phyloP scores from a whole-genome alignment of 169 alveolate genomes.

The Plasmodium vinckei region DNA sequence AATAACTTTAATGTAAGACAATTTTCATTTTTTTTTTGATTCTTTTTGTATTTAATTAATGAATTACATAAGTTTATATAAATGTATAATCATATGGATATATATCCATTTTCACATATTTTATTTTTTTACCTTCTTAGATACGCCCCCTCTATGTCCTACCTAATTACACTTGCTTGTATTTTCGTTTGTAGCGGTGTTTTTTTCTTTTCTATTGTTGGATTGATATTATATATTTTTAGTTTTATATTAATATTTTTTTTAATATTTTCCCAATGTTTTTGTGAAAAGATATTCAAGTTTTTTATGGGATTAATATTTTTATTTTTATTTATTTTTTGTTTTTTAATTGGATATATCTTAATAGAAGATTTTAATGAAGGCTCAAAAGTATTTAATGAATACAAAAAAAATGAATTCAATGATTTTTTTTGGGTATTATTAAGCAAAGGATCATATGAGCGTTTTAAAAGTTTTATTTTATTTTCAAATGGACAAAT shows the following conservation, averaged over 20 bases:
- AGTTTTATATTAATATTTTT: constrained; percentile 54
- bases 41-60: not conserved
- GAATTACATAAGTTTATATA: not conserved
- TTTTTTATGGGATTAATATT: constrained; percentile 73
- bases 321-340: constrained; percentile 59
- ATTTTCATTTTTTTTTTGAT: constrained; percentile 19
- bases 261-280: constrained; percentile 73
- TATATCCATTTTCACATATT: not conserved
- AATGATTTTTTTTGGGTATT: constrained; percentile 75
- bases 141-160: constrained; percentile 73
- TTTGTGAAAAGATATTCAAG: constrained; percentile 71
- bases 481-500: constrained; percentile 75
- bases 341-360: constrained; percentile 62
- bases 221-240: constrained; percentile 45
- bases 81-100: not conserved
- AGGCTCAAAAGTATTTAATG: constrained; percentile 65
- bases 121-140: constrained; percentile 13
- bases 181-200: constrained; percentile 75
- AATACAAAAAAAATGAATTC: constrained; percentile 51
- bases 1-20: constrained; percentile 47
- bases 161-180: constrained; percentile 60
- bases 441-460: constrained; percentile 48
- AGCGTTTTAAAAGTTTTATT: constrained; percentile 63
- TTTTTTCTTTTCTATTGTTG: constrained; percentile 57
- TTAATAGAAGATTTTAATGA: constrained; percentile 75